phyloP scores from a whole-genome alignment of 2,329 filamentous ascomycete genomes.

The Epicoccum nigrum region DNA sequence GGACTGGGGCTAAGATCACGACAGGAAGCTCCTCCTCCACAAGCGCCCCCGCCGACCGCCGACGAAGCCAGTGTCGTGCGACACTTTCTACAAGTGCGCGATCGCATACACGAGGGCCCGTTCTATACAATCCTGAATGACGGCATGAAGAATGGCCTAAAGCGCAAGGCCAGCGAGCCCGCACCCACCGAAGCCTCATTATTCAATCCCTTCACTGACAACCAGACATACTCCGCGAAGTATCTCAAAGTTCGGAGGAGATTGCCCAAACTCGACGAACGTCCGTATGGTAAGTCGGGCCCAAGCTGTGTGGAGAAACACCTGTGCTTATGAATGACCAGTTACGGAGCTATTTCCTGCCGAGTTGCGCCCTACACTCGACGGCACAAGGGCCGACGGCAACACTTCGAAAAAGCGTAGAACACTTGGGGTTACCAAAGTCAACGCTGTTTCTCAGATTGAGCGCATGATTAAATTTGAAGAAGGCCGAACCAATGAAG shows the following conservation, averaged over 20 bases:
- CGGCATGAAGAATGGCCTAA: slow-evolving; percentile 52
- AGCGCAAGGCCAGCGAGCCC: slow-evolving; percentile 46
- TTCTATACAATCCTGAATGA: slow-evolving; percentile 63
- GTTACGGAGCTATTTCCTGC: slow-evolving; percentile 64
- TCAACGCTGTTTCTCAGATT: slow-evolving; percentile 40
- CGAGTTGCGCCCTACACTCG: slow-evolving; percentile 62
- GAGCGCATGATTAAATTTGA: slow-evolving; percentile 53
- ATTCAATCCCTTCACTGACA: slow-evolving; percentile 67
- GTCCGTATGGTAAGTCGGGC: slow-evolving; percentile 59
- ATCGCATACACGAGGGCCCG: slow-evolving; percentile 64
- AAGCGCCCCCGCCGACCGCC: slow-evolving; percentile 48
- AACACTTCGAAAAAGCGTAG: slow-evolving; percentile 40
- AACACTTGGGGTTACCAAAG: slow-evolving; percentile 41
- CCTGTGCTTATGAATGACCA: slow-evolving; percentile 31
- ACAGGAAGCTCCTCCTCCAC: slow-evolving; percentile 43
- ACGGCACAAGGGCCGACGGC: slow-evolving; percentile 38
- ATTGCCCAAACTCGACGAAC: slow-evolving; percentile 60
- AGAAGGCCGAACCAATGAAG: slow-evolving; percentile 51
- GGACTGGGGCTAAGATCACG: slow-evolving; percentile 26
- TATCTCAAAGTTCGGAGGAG: slow-evolving; percentile 63
- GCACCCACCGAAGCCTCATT: slow-evolving; percentile 42
- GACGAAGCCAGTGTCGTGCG: slow-evolving; percentile 57
- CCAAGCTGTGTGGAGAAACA: not conserved
- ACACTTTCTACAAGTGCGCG: slow-evolving; percentile 59
- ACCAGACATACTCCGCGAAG: slow-evolving; percentile 64